Percentiles rank a stretch among this genome's conserved stretches.
phyloP scores from a whole-genome alignment of 805 yeast species.

The Candida parachauliodes region DNA sequence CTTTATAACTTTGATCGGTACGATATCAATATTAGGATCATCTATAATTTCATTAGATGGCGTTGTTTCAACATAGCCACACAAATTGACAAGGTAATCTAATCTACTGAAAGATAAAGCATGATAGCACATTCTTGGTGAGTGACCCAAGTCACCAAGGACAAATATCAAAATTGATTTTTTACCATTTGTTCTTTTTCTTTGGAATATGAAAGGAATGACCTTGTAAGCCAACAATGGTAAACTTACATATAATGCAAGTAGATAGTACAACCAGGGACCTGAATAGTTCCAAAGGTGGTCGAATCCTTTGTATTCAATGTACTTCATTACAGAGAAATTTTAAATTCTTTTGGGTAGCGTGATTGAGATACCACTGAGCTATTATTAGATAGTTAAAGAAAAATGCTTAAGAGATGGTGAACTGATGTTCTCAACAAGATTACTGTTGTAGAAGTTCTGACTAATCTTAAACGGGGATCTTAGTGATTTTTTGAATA shows the following conservation, averaged over 20 bases:
- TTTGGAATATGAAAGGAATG: constrained; percentile 26
- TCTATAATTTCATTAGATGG: constrained; percentile 51
- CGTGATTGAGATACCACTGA: too few species aligned
- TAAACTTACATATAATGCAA: constrained; percentile 43
- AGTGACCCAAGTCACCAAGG: constrained; percentile 89
- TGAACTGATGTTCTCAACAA: too few species aligned
- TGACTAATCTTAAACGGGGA: too few species aligned
- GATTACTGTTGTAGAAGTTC: too few species aligned
- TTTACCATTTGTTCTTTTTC: constrained; percentile 21
- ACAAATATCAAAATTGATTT: constrained; percentile 74
- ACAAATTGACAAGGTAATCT: constrained; percentile 74
- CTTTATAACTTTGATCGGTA: constrained; percentile 39
- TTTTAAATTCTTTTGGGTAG: not conserved
- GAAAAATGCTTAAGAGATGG: not conserved
- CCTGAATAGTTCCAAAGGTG: constrained; percentile 20
- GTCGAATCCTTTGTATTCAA: constrained; percentile 14
- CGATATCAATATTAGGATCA: constrained; percentile 50
- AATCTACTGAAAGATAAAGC: constrained; percentile 68
- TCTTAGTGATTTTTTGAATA: too few species aligned
- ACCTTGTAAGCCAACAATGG: constrained; percentile 42
- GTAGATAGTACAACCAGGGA: constrained; percentile 43
- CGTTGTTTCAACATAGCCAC: constrained; percentile 71
- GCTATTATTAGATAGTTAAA: not conserved
- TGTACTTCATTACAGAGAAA: not conserved
- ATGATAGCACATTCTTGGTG: constrained; percentile 93